Percentiles rank a stretch among this genome's conserved stretches.
Conservation (phyloP, 2,329 filamentous ascomycete genomes). For the Calonectria pseudoturangicola region DNA sequence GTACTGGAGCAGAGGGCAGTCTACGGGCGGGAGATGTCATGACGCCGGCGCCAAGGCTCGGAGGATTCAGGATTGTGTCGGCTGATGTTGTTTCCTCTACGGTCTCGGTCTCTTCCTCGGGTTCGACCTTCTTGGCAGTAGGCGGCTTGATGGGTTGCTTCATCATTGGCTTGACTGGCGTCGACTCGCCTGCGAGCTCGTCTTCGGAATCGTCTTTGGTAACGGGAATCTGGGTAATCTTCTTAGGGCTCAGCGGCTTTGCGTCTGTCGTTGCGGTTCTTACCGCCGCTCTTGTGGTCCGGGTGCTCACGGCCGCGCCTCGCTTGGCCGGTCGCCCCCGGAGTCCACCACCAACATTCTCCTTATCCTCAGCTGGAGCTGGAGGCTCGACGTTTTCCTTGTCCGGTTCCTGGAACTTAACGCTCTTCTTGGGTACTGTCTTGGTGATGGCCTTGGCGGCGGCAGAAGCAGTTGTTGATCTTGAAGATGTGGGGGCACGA, state of each 20-base stretch:
- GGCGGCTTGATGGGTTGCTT: slow-evolving; percentile 74
- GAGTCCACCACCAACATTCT: slow-evolving; percentile 60
- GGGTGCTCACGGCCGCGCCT: slow-evolving; percentile 54
- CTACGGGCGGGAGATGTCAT: slow-evolving; percentile 75
- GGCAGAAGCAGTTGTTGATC: slow-evolving; percentile 43
- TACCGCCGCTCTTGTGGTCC: slow-evolving; percentile 60
- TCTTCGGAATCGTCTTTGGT: slow-evolving; percentile 73
- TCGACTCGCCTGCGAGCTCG: slow-evolving; percentile 73
- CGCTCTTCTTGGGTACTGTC: slow-evolving; percentile 71
- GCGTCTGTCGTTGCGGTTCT: slow-evolving; percentile 61
- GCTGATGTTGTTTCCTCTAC: slow-evolving; percentile 53
- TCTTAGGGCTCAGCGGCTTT: slow-evolving; percentile 78
- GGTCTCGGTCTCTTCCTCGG: slow-evolving; percentile 43
- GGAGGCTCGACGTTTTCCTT: slow-evolving; percentile 76
- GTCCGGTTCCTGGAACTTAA: slow-evolving; percentile 78
- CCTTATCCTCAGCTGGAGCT: slow-evolving; percentile 61
- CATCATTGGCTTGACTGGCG: slow-evolving; percentile 70
- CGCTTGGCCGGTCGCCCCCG: slow-evolving; percentile 67
- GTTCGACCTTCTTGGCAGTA: slow-evolving; percentile 16
- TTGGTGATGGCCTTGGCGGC: slow-evolving; percentile 62
- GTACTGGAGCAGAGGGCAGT: slow-evolving; percentile 70
- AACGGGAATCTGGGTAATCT: slow-evolving; percentile 74
- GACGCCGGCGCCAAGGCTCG: slow-evolving; percentile 61
- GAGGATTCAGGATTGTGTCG: slow-evolving; percentile 57
- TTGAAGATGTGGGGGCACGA: slow-evolving; percentile 55